A percentile compares a stretch with the other conserved stretches of the same genome.
These are phyloP conservation scores for Aspergillus tanneri DNA, from an alignment of 2,329 filamentous ascomycete genomes.

Conservation along the genomic window DNA sequence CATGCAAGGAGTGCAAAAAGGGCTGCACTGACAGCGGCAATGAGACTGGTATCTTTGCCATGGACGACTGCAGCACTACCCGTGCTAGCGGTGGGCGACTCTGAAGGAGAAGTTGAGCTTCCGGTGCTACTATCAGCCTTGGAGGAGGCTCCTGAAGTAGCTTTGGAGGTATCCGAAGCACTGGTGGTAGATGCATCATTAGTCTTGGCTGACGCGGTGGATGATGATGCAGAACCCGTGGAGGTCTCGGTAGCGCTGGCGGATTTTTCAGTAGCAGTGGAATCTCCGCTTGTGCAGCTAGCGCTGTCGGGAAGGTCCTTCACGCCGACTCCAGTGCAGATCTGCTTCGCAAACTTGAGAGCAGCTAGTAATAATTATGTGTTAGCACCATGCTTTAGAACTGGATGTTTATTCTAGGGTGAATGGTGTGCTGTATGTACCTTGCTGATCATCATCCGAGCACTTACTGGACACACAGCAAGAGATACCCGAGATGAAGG, in stretches of 20 bases:
- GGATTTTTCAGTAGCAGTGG: constrained; percentile 8
- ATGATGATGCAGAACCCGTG: neutral
- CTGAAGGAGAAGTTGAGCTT: constrained; percentile 9
- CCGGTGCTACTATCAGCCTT: constrained; percentile 8
- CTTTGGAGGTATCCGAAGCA: constrained; percentile 14
- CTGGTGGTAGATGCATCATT: constrained; percentile 5
- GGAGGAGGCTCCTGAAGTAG: constrained; percentile 12
- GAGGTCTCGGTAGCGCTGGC: neutral
- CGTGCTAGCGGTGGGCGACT: constrained; percentile 22
- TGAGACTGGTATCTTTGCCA: constrained; percentile 24
- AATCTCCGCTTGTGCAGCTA: constrained; percentile 23
- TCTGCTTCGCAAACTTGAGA: constrained; percentile 36
- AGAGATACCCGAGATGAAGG: constrained; percentile 50
- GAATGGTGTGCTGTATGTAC: constrained; percentile 23
- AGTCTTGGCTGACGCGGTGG: neutral
- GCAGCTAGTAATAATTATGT: no score
- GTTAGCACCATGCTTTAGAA: constrained; percentile 8
- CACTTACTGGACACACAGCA: constrained; percentile 53
- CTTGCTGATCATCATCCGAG: constrained; percentile 41
- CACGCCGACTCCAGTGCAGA: constrained; percentile 41
- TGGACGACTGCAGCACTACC: constrained; percentile 23
- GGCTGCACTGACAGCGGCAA: constrained; percentile 33
- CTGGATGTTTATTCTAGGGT: no score
- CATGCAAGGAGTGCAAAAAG: constrained; percentile 32
- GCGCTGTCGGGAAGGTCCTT: constrained; percentile 35